phyloP scores from a whole-genome alignment of 2,329 filamentous ascomycete genomes.

The Talaromyces rugulosus region DNA sequence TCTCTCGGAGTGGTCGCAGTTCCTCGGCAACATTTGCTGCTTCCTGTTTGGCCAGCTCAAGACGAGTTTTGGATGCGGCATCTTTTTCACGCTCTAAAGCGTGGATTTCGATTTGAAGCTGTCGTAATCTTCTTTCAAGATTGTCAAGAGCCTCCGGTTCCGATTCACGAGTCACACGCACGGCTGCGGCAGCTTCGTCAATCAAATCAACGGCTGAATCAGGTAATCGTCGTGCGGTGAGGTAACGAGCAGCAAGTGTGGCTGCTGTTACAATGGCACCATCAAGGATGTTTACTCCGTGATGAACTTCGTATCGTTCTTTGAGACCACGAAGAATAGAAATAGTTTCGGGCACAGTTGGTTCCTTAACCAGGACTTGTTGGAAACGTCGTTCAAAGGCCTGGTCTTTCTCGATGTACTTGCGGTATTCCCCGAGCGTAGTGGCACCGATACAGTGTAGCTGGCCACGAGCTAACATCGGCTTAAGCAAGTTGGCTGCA shows the following conservation, averaged over 20 bases:
- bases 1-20: conserved; percentile 82
- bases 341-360: conserved; percentile 79
- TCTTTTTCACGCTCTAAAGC: conserved; percentile 92
- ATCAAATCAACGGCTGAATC: conserved; percentile 96
- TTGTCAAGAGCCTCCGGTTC: conserved; percentile 95
- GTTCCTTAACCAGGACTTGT: conserved; percentile 95
- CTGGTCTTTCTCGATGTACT: conserved; percentile 98
- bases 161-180: conserved; percentile 90
- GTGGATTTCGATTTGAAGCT: conserved; percentile 96
- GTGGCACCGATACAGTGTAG: conserved; percentile 98
- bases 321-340: conserved; percentile 98
- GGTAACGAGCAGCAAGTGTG: conserved; percentile 87
- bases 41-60: conserved; percentile 80
- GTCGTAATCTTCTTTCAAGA: conserved; percentile 81
- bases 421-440: conserved; percentile 90
- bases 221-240: conserved; percentile 83
- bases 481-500: conserved; percentile 93
- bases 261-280: conserved; percentile 87
- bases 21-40: conserved; percentile 94
- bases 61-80: conserved; percentile 78
- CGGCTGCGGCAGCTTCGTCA: conserved; percentile 94
- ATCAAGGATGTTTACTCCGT: conserved; percentile 94
- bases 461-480: conserved; percentile 94
- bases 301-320: conserved; percentile 96
- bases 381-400: conserved; percentile 99